Evolutionary conservation across 495 filamentous ascomycete species (phyloP), one percentile per base, ranked within the genome.

Genomic region (Penicillium soppii): DNA sequence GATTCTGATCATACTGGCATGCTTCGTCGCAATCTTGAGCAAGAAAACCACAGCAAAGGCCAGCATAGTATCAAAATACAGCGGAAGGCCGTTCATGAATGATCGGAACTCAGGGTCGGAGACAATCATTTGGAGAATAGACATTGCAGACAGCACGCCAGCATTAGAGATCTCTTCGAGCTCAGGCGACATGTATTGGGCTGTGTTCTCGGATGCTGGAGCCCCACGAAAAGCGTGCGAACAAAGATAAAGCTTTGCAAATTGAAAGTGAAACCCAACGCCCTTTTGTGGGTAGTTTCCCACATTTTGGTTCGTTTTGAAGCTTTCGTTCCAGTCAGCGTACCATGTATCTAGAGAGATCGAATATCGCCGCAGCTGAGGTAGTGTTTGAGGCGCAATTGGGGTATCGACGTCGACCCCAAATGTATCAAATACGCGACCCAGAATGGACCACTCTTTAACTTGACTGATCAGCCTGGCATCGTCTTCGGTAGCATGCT

Each of bases 31-130:
- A 17, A 68, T 65, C 43, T 65, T 70, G 23, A 71, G 52, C 1
- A 71, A 50, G 40, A 72, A 72, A 1, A 71, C 52, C 1, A 67
- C 59, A 7, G 66, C 64, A 47, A 72, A 72, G 7, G 69, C 69
- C 21, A 67, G 47, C 68, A 72, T 71, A 0, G 58, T 71, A 47
- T 66, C 54, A 23, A 70, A 67, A 20, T 70, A 71, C 5, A 66
- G 27, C 1, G 69, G 69, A 7, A 71, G 49, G 0, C 68, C 66
- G 26, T 69, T 65, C 37, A 69, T 35, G 25, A 62, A 62, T 0
- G 66, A 65, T 44, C 54, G 53, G n/a, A 69, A 56, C 32, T 68
- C 65, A 6, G 36, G 44, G 33, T 69, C 63, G 1, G 50, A 61
- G 2, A 63, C 53, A 40, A 67, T 65, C n/a, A 63, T 59, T 5